Base-by-base conservation (phyloP, 306 rosid species). In the Elaeagnus macrophylla region DNA sequence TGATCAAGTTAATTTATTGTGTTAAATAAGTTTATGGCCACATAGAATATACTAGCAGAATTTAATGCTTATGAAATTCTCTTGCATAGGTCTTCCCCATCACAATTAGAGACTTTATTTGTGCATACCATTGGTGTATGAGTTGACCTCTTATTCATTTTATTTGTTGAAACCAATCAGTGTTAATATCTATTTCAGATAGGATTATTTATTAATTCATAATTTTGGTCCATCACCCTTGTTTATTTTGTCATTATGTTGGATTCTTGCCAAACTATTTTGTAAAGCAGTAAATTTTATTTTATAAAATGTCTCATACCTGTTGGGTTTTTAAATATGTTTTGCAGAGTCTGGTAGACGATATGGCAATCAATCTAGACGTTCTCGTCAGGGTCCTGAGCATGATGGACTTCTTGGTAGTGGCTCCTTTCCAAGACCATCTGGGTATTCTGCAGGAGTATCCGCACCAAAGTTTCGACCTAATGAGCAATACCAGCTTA, bases 361-460 rank as follows among this genome's bases (percentile, higher is more conserved):
- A 19, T 50, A 75, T 60, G 83, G 87, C 64, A 85, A 75, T 65
- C 93, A 78, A 47, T 63, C 95, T 57, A 75, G 79, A 40, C 83
- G 79, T 56, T 53, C 99, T 69, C 71, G 76, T 79, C 96, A 87
- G 77, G 83, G 72, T 67, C 96, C 89, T 51, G 99, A 91, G 78
- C 99, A 91, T 70, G 99, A 91, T 72, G 99, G 99, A 41, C 99
- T 91, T 75, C 87, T 91, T 12, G 99, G 99, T 19, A 91, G 99
- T 77, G 99, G 99, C 55, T 84, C 99, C 64, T 86, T 82, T 77
- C 93, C 95, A 39, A 83, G 96, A 60, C 89, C 89, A 60, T 54
- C 95, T 56, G 99, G 96, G 56, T 77, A 56, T 82, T 67, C 82
- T 2, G 70, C 93, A 35, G 96, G 87, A 46, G 49, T 60, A 57